Percentiles rank a stretch among this genome's conserved stretches.
Evolutionary conservation across 2,329 filamentous ascomycete species (phyloP).

Genomic region (Calycina marina): DNA sequence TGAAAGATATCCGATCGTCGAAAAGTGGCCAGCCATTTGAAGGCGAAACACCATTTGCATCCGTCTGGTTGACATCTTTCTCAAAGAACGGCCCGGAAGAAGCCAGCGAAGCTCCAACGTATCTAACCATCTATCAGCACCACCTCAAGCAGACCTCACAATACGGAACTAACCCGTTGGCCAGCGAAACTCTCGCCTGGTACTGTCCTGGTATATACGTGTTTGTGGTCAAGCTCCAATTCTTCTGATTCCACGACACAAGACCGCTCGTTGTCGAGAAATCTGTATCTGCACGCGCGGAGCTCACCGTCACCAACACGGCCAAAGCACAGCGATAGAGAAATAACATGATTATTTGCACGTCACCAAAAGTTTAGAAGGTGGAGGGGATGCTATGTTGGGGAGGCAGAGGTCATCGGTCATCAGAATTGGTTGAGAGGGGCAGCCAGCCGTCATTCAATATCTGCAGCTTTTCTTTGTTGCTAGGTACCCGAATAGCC

Average conservation of each 20-base stretch:
- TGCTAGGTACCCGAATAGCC: no score
- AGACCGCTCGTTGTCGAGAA: slow-evolving; percentile 16
- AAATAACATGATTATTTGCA: neutral
- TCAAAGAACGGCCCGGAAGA: slow-evolving; percentile 22
- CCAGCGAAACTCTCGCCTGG: slow-evolving; percentile 19
- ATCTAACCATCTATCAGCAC: slow-evolving; percentile 10
- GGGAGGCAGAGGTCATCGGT: no score
- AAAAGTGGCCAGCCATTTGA: slow-evolving; percentile 56
- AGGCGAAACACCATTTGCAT: slow-evolving; percentile 16
- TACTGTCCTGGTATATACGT: slow-evolving; percentile 19
- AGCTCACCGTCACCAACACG: neutral
- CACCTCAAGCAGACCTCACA: neutral
- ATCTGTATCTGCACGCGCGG: slow-evolving; percentile 12
- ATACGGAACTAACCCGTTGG: slow-evolving; percentile 18
- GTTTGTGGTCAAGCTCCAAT: slow-evolving; percentile 19
- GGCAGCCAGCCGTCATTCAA: no score
- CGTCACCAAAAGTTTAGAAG: no score
- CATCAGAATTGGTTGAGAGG: no score
- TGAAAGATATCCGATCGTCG: slow-evolving; percentile 46
- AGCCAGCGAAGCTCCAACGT: slow-evolving; percentile 20
- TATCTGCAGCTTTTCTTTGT: no score
- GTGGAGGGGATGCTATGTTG: no score
- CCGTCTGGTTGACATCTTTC: slow-evolving; percentile 19
- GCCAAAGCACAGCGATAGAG: neutral
- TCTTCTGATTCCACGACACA: slow-evolving; percentile 17